Conservation (phyloP, 2,329 filamentous ascomycete species). For the Trichoderma sp. region DNA sequence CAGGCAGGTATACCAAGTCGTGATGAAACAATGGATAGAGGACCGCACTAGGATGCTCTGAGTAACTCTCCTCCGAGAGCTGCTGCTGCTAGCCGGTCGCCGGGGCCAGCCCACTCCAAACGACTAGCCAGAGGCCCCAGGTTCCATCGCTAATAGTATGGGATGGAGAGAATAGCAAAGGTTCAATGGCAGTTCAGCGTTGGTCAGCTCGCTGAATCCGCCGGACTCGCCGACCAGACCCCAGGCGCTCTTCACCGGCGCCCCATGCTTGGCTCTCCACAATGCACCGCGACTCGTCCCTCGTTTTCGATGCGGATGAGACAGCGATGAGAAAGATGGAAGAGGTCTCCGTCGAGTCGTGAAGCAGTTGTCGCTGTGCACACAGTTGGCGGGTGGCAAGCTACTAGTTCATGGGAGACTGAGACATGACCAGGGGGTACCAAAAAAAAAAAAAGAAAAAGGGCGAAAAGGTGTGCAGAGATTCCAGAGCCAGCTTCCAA, state of each 20-base stretch:
- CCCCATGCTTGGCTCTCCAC: constrained; percentile 12
- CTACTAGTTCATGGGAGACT: background rate
- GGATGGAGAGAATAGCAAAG: too few relatives aligned
- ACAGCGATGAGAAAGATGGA: background rate
- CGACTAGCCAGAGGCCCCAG: background rate
- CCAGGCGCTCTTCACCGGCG: constrained; percentile 4
- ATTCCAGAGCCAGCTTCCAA: constrained; percentile 23
- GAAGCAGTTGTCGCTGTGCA: background rate
- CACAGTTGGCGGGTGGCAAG: constrained; percentile 19
- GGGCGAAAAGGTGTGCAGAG: background rate
- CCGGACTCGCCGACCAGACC: constrained; percentile 21
- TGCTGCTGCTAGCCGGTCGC: background rate
- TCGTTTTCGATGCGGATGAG: background rate
- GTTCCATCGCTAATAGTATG: background rate
- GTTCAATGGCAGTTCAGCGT: constrained; percentile 10
- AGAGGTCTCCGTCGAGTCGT: background rate
- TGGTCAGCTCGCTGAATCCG: constrained; percentile 23
- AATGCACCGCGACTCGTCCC: background rate
- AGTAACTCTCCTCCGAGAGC: constrained; percentile 13
- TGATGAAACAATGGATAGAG: background rate
- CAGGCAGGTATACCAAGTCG: background rate
- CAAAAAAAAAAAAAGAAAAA: background rate
- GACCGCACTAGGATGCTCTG: constrained; percentile 8
- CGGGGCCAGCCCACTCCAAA: background rate
- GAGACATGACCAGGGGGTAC: background rate